phyloP scores from a whole-genome alignment of 75 land plant species.

The Azolla pinnata region DNA sequence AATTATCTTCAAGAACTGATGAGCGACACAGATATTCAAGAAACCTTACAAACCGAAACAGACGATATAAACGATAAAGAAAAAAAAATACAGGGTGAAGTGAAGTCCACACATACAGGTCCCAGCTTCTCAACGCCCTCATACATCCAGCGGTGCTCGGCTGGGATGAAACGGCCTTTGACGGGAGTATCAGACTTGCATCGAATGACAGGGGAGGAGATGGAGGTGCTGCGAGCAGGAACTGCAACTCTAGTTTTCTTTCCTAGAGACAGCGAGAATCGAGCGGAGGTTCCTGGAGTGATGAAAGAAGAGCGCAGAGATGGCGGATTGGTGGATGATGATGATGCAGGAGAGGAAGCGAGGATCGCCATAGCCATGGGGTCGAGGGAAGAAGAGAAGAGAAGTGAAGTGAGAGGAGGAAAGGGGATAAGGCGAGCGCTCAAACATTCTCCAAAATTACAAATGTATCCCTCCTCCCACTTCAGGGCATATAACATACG shows the following conservation, averaged over 20 bases:
- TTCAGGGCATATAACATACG: no score
- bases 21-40: no score
- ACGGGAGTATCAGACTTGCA: constrained; percentile 1
- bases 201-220: neutral
- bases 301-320: constrained; percentile 3
- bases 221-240: neutral
- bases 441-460: no score
- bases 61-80: no score
- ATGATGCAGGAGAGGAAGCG: neutral
- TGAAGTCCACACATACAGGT: constrained; percentile 28
- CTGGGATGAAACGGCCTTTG: constrained; percentile 36
- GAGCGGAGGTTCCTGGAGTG: neutral
- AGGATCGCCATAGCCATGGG: neutral
- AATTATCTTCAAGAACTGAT: no score
- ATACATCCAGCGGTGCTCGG: constrained; percentile 67
- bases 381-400: no score
- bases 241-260: neutral
- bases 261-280: neutral
- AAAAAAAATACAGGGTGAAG: neutral
- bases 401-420: no score
- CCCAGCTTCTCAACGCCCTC: constrained; percentile 50
- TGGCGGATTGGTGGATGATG: neutral
- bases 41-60: no score
- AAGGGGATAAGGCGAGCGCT: no score
- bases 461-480: no score